Base-by-base conservation (phyloP, 1,139 yeast genomes). In the Blastobotrys indianensis region DNA sequence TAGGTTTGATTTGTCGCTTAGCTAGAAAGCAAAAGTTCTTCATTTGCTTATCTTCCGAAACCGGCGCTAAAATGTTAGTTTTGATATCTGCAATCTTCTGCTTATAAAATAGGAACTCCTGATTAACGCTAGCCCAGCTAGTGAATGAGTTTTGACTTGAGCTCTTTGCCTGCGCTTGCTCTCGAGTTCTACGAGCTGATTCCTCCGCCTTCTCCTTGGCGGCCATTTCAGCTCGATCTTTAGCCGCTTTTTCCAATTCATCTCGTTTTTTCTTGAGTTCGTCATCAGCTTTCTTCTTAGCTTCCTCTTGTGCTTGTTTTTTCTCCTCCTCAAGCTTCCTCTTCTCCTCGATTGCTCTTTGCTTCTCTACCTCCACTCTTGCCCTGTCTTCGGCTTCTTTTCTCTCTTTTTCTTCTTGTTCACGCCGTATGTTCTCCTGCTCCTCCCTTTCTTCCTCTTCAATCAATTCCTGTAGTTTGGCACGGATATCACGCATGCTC, bases 1-100 rank as follows among this genome's bases (percentile, higher is more conserved):
- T 84, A 4, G 96, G 94, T 58, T 87, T 87, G 54, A 92, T 77
- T 56, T 82, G 79, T 45, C 97, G 72, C 60, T 83, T 82, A 45
- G 74, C 73, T 11, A 70, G 66, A 36, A 62, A 46, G 45, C 60
- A 55, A 41, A 44, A 32, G 49, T 74, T 33, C 70, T 72, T 33
- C 67, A 71, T 7, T 77, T 81, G 48, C 10, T 51, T 34, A 39
- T 59, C 50, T 2, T 49, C 50, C n/a, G 53, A 45, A 13, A 63
- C 63, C 1, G 63, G 63, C 7, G 49, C 54, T 39, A 55, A 48
- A 32, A 90, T 73, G 20, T 74, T 69, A 1, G 57, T 54, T 57
- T 87, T 85, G 51, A 87, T 84, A 33, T 74, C 75, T 4, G 60
- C 62, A 45, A 85, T 85, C 53, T 74, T 75, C 41, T 73, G 63